Conservation (phyloP, 2,329 filamentous ascomycete genomes). For the Ascomycota sp. region DNA sequence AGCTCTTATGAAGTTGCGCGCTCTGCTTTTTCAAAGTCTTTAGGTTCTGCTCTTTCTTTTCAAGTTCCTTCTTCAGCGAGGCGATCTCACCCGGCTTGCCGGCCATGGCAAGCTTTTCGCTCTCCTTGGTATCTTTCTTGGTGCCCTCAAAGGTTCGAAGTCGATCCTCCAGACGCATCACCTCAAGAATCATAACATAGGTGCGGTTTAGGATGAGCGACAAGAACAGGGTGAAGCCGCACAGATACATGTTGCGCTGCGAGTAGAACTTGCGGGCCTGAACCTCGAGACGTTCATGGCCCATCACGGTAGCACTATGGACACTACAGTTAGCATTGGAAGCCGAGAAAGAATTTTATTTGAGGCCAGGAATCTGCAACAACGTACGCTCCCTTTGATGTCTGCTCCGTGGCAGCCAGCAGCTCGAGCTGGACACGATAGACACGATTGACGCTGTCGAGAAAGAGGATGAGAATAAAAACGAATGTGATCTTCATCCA, state of each 20-base stretch:
- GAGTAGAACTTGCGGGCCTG: conserved; percentile 99
- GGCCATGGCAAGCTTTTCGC: conserved; percentile 46
- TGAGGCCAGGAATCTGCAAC: background rate
- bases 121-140: conserved; percentile 37
- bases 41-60: conserved; percentile 62
- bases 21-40: conserved; percentile 82
- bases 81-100: conserved; percentile 58
- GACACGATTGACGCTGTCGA: conserved; percentile 87
- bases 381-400: conserved; percentile 22
- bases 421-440: conserved; percentile 91
- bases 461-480: conserved; percentile 93
- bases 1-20: conserved; percentile 62
- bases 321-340: background rate
- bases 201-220: conserved; percentile 97
- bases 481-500: conserved; percentile 98
- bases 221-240: conserved; percentile 95
- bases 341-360: too few relatives aligned
- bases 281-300: conserved; percentile 89
- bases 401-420: conserved; percentile 40
- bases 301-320: conserved; percentile 43
- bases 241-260: conserved; percentile 99
- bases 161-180: conserved; percentile 77
- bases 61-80: conserved; percentile 45
- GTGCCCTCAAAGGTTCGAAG: conserved; percentile 53
- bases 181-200: conserved; percentile 89